Conservation (phyloP, 2,329 filamentous ascomycete species). For the Diaporthe caulivora region DNA sequence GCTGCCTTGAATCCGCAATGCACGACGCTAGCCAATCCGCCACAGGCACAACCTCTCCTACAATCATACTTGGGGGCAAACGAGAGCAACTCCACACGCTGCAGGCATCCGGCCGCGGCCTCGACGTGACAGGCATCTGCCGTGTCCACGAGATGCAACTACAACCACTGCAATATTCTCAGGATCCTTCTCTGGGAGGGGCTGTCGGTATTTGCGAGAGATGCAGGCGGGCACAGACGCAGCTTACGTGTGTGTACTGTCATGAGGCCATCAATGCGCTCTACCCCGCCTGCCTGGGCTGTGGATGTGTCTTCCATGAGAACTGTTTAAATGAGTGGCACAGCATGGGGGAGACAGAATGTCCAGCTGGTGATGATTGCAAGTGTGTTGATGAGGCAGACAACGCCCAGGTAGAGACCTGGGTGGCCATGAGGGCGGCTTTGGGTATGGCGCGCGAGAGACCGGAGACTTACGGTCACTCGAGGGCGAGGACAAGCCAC, state of each 20-base stretch:
- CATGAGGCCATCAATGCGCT: constrained; percentile 70
- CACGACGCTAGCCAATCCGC: constrained; percentile 53
- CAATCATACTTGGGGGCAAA: constrained; percentile 67
- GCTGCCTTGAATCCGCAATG: constrained; percentile 49
- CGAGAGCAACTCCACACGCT: constrained; percentile 65
- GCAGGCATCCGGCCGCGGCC: constrained; percentile 65
- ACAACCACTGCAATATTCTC: constrained; percentile 66
- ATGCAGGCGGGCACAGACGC: constrained; percentile 67
- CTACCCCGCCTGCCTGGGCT: constrained; percentile 72
- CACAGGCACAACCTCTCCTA: constrained; percentile 48
- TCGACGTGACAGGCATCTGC: constrained; percentile 74
- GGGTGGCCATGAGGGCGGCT: constrained; percentile 66
- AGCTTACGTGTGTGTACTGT: constrained; percentile 73
- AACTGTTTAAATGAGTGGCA: constrained; percentile 71
- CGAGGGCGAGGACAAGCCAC: constrained; percentile 42
- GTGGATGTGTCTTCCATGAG: constrained; percentile 73
- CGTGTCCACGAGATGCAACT: constrained; percentile 73
- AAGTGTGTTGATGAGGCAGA: constrained; percentile 69
- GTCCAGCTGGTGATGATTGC: constrained; percentile 75
- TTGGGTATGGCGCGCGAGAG: constrained; percentile 44
- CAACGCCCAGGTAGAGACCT: constrained; percentile 70
- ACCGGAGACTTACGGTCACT: constrained; percentile 47
- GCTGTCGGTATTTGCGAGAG: constrained; percentile 63
- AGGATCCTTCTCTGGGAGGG: constrained; percentile 54
- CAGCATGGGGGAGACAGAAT: constrained; percentile 66